Percentiles rank a stretch among this genome's conserved stretches.
phyloP scores from a whole-genome alignment of 2,329 filamentous ascomycete species.

The Teratosphaeria viscida region DNA sequence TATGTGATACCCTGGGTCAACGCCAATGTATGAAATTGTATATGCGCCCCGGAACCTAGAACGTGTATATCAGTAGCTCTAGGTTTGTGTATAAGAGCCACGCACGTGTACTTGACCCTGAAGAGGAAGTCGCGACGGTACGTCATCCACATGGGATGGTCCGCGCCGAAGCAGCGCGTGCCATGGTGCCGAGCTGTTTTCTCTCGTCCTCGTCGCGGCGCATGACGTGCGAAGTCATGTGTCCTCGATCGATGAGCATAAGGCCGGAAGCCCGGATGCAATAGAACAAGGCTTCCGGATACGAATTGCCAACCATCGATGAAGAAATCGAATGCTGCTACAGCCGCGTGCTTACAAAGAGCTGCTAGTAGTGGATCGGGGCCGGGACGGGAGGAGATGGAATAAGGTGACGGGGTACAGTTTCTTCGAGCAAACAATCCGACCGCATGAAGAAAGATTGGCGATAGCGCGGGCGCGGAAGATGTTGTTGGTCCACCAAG shows the following conservation, averaged over 20 bases:
- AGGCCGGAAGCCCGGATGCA: neutral
- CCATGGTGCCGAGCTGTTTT: neutral
- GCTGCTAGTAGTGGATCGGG: neutral
- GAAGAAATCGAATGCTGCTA: neutral
- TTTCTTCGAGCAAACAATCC: neutral
- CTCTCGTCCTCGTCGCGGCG: neutral
- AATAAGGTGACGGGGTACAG: neutral
- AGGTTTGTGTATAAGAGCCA: neutral
- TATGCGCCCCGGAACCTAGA: neutral
- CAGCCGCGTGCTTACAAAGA: neutral
- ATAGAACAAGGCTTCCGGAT: neutral
- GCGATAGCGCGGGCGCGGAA: conserved; percentile 1
- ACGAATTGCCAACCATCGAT: neutral
- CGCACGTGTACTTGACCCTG: neutral
- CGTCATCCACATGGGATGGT: neutral
- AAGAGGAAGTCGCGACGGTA: neutral
- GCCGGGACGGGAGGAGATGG: neutral
- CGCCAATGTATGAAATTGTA: neutral
- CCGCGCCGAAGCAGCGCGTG: neutral
- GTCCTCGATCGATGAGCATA: neutral
- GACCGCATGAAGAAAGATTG: neutral
- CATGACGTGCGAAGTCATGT: neutral
- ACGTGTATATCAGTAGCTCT: neutral
- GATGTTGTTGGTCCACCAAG: conserved; percentile 88
- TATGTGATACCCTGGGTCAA: neutral